These are phyloP conservation scores for Lachnum nothofagi DNA, from an alignment of 2,329 filamentous ascomycete genomes.

Conservation along the genomic window DNA sequence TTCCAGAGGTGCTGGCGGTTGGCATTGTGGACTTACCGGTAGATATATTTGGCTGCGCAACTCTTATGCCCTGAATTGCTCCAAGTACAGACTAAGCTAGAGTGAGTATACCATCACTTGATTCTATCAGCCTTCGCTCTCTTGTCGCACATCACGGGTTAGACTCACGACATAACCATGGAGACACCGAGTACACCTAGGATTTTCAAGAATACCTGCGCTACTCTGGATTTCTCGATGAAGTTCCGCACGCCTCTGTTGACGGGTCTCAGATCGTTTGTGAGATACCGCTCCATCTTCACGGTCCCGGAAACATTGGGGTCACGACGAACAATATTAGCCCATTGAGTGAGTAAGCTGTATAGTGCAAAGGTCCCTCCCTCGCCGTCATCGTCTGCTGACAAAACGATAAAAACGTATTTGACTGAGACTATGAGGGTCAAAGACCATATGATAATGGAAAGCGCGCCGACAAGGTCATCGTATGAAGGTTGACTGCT, in stretches of 20 bases:
- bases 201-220: slow-evolving; percentile 51
- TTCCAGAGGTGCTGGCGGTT: not conserved
- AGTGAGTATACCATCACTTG: slow-evolving; percentile 57
- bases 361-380: slow-evolving; percentile 66
- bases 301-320: slow-evolving; percentile 51
- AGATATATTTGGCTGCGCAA: slow-evolving; percentile 52
- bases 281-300: slow-evolving; percentile 54
- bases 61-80: slow-evolving; percentile 59
- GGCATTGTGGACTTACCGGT: slow-evolving; percentile 28
- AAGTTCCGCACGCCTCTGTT: slow-evolving; percentile 49
- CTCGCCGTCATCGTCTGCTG: slow-evolving; percentile 65
- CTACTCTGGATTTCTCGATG: slow-evolving; percentile 51
- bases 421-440: slow-evolving; percentile 66
- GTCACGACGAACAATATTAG: slow-evolving; percentile 55
- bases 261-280: slow-evolving; percentile 49
- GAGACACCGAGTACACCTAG: slow-evolving; percentile 62
- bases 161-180: slow-evolving; percentile 51
- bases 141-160: slow-evolving; percentile 8
- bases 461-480: slow-evolving; percentile 60
- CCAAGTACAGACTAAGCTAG: slow-evolving; percentile 67
- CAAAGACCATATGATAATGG: slow-evolving; percentile 64
- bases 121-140: slow-evolving; percentile 2
- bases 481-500: slow-evolving; percentile 48
- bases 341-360: slow-evolving; percentile 56
- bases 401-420: slow-evolving; percentile 61